Conservation (phyloP, 2,329 filamentous ascomycete species). For the Colletotrichum sp. region DNA sequence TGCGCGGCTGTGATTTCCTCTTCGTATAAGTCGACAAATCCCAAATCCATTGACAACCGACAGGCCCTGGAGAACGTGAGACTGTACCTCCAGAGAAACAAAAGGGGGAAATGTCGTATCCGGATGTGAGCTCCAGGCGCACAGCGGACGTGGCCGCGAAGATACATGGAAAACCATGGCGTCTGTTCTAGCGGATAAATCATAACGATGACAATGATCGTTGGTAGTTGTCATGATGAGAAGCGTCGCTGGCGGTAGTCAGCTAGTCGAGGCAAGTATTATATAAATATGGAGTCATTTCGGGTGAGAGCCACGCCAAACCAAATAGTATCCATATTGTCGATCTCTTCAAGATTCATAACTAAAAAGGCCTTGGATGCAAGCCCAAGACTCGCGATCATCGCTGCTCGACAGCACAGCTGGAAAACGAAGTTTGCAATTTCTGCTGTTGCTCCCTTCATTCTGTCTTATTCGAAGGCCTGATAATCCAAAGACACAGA, state of each 20-base stretch:
- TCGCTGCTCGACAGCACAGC: neutral
- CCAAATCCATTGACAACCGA: neutral
- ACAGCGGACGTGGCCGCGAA: fast-evolving
- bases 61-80: neutral
- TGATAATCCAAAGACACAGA: neutral
- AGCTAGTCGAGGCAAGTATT: fast-evolving
- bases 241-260: neutral
- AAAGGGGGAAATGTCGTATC: too few relatives aligned
- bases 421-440: fast-evolving
- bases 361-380: too few relatives aligned
- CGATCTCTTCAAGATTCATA: too few relatives aligned
- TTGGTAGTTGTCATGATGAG: neutral
- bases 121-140: neutral
- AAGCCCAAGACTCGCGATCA: neutral
- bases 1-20: too few relatives aligned
- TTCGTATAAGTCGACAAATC: neutral
- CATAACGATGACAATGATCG: neutral
- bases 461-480: neutral
- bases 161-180: neutral
- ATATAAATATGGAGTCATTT: neutral
- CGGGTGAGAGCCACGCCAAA: neutral
- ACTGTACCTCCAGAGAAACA: too few relatives aligned
- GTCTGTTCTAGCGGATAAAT: neutral
- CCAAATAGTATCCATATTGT: neutral
- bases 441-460: neutral